Evolutionary conservation across 805 yeast genomes (phyloP).

Genomic region (Metschnikowia reukaufii): DNA sequence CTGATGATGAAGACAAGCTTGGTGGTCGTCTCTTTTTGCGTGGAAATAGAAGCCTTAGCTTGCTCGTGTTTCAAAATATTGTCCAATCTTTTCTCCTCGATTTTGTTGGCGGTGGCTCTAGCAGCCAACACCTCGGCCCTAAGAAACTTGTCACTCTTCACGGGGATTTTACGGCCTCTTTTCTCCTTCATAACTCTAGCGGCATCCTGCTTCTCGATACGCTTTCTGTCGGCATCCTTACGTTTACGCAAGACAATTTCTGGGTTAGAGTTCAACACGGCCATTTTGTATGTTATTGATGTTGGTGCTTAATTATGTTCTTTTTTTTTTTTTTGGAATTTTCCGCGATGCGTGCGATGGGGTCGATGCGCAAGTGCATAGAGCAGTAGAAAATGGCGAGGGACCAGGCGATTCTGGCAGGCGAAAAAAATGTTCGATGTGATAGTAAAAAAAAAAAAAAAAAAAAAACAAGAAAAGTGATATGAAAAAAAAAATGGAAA

Average conservation of each 20-base stretch:
- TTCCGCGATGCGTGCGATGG: constrained; percentile 16
- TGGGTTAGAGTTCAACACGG: constrained; percentile 64
- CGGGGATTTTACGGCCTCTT: constrained; percentile 41
- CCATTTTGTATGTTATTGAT: constrained; percentile 27
- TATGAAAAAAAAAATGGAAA: too few relatives aligned
- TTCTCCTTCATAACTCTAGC: constrained; percentile 49
- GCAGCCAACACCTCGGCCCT: constrained; percentile 76
- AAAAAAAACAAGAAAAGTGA: too few relatives aligned
- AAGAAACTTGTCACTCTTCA: constrained; percentile 52
- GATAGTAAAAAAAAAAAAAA: too few relatives aligned
- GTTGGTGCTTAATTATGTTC: not conserved
- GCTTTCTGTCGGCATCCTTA: constrained; percentile 71
- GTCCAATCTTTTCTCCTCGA: constrained; percentile 67
- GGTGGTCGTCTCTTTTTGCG: constrained; percentile 21
- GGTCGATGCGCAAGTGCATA: not conserved
- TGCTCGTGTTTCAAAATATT: constrained; percentile 57
- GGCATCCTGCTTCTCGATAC: constrained; percentile 70
- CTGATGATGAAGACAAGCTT: constrained; percentile 66
- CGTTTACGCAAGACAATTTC: constrained; percentile 77
- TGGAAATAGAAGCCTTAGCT: constrained; percentile 13
- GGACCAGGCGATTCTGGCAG: not conserved
- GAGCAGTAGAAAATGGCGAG: not conserved
- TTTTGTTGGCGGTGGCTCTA: constrained; percentile 59
- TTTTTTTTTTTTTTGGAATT: constrained; percentile 3
- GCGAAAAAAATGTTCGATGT: too few relatives aligned